Evolutionary conservation across 805 yeast genomes (phyloP).

Genomic region (Huiozyma naganishii): DNA sequence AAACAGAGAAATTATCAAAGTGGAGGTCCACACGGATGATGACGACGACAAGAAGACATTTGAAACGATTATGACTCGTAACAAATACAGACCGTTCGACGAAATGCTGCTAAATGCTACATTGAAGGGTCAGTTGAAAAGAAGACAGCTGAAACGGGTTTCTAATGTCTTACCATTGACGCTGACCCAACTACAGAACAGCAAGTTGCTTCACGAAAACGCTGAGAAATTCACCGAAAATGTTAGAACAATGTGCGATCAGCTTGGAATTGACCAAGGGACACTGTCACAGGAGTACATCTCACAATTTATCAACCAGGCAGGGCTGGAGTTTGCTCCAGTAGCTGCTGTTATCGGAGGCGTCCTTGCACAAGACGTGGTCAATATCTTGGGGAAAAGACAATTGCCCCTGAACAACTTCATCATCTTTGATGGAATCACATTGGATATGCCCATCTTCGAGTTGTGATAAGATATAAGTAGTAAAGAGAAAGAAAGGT

Average conservation of each 20-base stretch:
- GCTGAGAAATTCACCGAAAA: constrained; percentile 13
- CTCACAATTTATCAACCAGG: constrained; percentile 36
- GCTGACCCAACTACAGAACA: constrained; percentile 30
- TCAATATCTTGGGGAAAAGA: constrained; percentile 65
- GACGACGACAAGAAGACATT: constrained; percentile 29
- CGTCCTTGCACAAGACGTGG: constrained; percentile 77
- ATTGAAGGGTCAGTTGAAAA: constrained; percentile 27
- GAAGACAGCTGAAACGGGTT: constrained; percentile 23
- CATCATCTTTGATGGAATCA: constrained; percentile 61
- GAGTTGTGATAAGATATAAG: constrained; percentile 14
- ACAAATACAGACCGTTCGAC: constrained; percentile 29
- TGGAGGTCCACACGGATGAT: constrained; percentile 26
- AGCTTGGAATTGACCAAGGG: constrained; percentile 37
- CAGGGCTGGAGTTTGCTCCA: constrained; percentile 61
- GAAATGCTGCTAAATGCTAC: constrained; percentile 29
- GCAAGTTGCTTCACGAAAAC: constrained; percentile 5
- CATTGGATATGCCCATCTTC: constrained; percentile 70
- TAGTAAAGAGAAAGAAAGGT: not conserved
- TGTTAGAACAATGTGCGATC: constrained; percentile 15
- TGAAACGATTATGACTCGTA: constrained; percentile 31
- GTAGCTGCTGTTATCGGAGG: constrained; percentile 87
- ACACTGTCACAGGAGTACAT: constrained; percentile 32
- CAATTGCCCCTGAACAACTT: constrained; percentile 78
- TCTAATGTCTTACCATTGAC: constrained; percentile 38
- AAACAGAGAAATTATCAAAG: constrained; percentile 34